Evolutionary conservation across 345 rosid genomes (phyloP), one percentile per base, ranked within the genome.

Genomic region (Eucalyptus cloeziana): DNA sequence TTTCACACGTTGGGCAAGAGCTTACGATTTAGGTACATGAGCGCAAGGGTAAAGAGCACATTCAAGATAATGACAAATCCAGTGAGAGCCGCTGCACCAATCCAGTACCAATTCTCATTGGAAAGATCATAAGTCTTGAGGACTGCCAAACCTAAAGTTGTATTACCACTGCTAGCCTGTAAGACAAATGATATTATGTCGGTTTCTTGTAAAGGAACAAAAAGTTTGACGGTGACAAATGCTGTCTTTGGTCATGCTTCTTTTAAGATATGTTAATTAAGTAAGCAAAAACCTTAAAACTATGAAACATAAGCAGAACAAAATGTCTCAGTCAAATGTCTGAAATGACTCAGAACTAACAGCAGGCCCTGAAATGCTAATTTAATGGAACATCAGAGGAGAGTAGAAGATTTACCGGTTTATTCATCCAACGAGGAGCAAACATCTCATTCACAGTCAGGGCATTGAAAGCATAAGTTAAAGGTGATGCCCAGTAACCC

Each of bases 401-500:
- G 47, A 52, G 27, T 40, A n/a, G n/a, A 21, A 33, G 43, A 47
- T 27, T n/a, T 64, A 96, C 98, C 89, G 0, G 19, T 93, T 92
- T 91, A 91, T 95, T 87, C 95, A 94, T 96, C 99, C 99, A 98
- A 87, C 99, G 94, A 49, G 97, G 94, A 54, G 98, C 95, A 90
- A 86, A 88, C 94, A 98, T 92, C 93, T 98, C 99, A 60, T 97
- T 98, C 50, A 95, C 95, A 12, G 94, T 64, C 4, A 98, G 86
- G 87, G 98, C 95, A 60, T 98, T 95, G 92, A 60, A 94, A 80
- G 94, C 95, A 86, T 97, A 98, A 40, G 94, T 67, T 92, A 98
- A 13, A 50, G 99, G 99, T 17, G 99, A 98, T 69, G 94, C 88
- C 99, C 99, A 97, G 86, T 98, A 94, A 76, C 93, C 98, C 99